Evolutionary conservation across 1,284 basidiomycete species (phyloP).

Genomic region (Ganoderma lingzhi): DNA sequence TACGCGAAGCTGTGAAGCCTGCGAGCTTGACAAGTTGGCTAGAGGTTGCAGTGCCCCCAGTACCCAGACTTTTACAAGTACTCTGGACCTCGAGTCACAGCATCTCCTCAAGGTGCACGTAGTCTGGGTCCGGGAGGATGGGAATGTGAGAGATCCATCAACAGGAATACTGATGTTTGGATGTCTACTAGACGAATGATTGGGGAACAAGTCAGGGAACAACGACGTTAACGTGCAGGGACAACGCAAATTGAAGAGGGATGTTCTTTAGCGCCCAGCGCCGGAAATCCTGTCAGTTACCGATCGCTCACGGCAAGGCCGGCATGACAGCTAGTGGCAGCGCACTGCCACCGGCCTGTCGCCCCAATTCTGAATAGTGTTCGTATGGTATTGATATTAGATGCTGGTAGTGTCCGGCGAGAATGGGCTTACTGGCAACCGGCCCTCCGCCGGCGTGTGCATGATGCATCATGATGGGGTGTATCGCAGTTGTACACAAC

Average conservation of each 20-base stretch:
- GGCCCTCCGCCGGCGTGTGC: too few species aligned
- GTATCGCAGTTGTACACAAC: too few species aligned
- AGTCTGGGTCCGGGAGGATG: neutral
- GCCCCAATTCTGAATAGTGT: neutral
- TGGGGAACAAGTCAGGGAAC: neutral
- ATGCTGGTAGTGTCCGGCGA: too few species aligned
- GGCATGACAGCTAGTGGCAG: neutral
- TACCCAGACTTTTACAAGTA: neutral
- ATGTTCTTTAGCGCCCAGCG: too few species aligned
- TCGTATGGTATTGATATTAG: too few species aligned
- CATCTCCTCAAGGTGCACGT: neutral
- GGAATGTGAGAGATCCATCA: neutral
- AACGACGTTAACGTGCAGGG: too few species aligned
- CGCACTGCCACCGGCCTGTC: neutral
- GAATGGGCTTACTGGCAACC: neutral
- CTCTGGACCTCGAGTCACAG: neutral
- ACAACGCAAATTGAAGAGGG: neutral
- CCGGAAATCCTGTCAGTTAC: neutral
- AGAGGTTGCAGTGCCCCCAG: neutral
- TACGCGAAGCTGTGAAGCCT: neutral
- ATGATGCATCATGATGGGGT: too few species aligned
- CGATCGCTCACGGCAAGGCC: neutral
- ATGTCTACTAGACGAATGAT: neutral
- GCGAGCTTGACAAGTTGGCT: neutral
- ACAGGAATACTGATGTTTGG: neutral